A percentile compares a stretch with the other conserved stretches of the same genome.
Evolutionary conservation across 1,139 yeast genomes (phyloP).

Genomic region (Pichia terricola): DNA sequence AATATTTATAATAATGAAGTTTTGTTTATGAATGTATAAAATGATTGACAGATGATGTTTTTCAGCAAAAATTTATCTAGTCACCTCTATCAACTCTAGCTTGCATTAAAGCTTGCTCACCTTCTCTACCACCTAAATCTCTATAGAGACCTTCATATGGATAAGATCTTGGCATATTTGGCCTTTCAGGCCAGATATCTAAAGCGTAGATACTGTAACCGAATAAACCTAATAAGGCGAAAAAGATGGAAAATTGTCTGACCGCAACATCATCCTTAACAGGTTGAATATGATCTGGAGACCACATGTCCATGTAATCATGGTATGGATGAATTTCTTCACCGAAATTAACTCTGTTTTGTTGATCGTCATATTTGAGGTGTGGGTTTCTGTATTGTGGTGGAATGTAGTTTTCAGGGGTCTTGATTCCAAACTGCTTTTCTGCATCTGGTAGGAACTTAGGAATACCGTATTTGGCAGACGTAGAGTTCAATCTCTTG

Average conservation of each 20-base stretch:
- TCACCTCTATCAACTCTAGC: conserved; percentile 28
- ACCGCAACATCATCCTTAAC: conserved; percentile 57
- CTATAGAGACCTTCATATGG: conserved; percentile 70
- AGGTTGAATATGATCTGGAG: conserved; percentile 65
- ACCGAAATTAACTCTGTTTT: conserved; percentile 67
- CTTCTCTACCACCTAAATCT: conserved; percentile 56
- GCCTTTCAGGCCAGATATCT: conserved; percentile 64
- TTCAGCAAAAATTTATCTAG: neutral
- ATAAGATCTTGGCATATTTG: conserved; percentile 67
- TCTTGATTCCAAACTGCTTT: conserved; percentile 29
- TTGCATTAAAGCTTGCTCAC: conserved; percentile 34
- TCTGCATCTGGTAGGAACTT: conserved; percentile 22
- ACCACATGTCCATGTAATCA: conserved; percentile 77
- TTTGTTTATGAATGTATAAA: no score
- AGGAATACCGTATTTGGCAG: conserved; percentile 19
- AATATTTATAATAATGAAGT: no score
- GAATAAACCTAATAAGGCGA: conserved; percentile 45
- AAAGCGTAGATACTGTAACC: conserved; percentile 35
- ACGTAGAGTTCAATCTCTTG: conserved; percentile 12
- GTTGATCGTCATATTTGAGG: conserved; percentile 69
- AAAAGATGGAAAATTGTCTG: conserved; percentile 40
- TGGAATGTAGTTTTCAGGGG: conserved; percentile 43
- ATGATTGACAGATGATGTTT: no score
- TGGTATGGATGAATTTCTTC: conserved; percentile 66
- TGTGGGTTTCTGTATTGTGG: conserved; percentile 58